Base-by-base conservation (phyloP, 441 rosid species). In the Gossypium schwendimanii region DNA sequence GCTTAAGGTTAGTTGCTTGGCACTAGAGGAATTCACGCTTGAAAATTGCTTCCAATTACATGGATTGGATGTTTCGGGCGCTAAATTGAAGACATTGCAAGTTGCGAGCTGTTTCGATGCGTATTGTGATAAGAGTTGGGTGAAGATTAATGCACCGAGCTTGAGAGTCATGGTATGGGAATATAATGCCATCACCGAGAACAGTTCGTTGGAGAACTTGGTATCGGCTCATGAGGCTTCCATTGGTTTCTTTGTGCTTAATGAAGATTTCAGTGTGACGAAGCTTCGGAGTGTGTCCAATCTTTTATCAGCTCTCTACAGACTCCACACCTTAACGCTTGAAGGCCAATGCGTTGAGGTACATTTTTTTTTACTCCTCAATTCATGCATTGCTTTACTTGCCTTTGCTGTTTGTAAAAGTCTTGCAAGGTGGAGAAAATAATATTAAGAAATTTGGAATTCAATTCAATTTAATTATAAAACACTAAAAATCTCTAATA, bases 321-420 rank as follows among this genome's bases (percentile, higher is more conserved):
- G 81, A 76, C 85, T 79, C 33, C 80, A 70, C 23, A 73, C 69
- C 67, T 75, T 89, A 77, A 86, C 84, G 18, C 88, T 92, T 39
- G 83, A 84, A 67, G 83, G 73, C 81, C 86, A 84, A 26, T 87
- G 89, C 39, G 69, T 92, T 7, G 89, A 87, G 97, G 97, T 90
- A 85, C n/a, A 61, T 69, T 74, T 7, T 36, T 36, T 6, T 36
- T 36, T 33, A 54, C n/a, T 65, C 36, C n/a, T 41, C 39, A 64
- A 8, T 65, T 17, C 72, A 15, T 59, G 28, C n/a, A 62, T 61
- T 31, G 47, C 49, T 17, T 60, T n/a, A 4, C 17, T 49, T 2
- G 1, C 55, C 21, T n/a, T 33, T 15, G 21, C 9, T 15, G 55
- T 17, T 5, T 15, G 41, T 36, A 36, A 36, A 33, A 33, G 39